Evolutionary conservation across 2,329 filamentous ascomycete species (phyloP).

Genomic region (Cordyceps pruinosa): DNA sequence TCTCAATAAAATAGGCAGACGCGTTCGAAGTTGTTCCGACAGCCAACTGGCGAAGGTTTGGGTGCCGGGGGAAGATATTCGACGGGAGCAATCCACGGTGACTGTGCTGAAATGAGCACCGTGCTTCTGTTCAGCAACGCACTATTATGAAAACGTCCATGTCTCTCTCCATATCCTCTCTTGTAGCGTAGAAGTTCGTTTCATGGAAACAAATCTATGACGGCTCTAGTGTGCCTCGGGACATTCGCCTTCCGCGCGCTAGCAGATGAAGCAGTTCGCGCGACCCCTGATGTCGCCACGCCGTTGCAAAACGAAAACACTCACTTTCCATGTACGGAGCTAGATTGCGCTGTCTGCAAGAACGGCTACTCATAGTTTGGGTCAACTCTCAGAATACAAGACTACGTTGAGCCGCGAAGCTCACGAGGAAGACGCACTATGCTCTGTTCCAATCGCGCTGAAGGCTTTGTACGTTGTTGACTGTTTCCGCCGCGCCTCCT

Average conservation of each 20-base stretch:
- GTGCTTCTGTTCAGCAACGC: too few relatives aligned
- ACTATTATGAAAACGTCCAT: too few relatives aligned
- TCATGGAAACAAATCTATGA: neutral
- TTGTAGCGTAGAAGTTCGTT: neutral
- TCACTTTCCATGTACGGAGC: neutral
- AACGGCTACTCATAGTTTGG: neutral
- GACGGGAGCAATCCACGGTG: too few relatives aligned
- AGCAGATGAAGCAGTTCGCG: neutral
- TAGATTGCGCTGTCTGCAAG: too few relatives aligned
- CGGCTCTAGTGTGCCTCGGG: neutral
- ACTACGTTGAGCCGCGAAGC: neutral
- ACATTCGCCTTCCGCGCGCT: neutral
- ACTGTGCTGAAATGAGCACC: too few relatives aligned
- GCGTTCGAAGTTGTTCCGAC: too few relatives aligned
- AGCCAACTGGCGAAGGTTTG: too few relatives aligned
- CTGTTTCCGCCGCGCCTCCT: too few relatives aligned
- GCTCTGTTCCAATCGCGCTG: constrained; percentile 7
- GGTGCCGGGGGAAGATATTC: too few relatives aligned
- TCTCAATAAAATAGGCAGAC: too few relatives aligned
- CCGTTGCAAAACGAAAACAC: neutral
- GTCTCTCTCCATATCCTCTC: neutral
- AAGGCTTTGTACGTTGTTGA: constrained; percentile 8
- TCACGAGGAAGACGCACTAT: neutral
- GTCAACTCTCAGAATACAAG: neutral
- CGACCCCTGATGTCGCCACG: neutral